These are phyloP conservation scores for Juncus effusus DNA, from an alignment of 176 grass and related monocot genomes.

Conservation along the genomic window DNA sequence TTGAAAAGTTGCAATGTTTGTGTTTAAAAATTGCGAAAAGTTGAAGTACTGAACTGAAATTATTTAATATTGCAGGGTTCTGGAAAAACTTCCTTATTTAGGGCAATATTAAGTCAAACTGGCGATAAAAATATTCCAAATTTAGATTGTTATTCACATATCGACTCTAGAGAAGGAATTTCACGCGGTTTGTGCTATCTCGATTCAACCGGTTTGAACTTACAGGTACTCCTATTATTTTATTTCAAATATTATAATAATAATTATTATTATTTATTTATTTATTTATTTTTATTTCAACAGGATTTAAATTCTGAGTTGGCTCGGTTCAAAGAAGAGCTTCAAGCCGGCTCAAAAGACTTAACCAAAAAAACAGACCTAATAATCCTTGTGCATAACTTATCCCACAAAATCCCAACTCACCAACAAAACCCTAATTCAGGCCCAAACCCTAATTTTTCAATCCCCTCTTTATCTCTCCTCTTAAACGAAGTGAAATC, in stretches of 20 bases:
- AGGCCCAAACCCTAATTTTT: constrained; percentile 1
- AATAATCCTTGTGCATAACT: constrained; percentile 89
- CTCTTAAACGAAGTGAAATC: constrained; percentile 76
- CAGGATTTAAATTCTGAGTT: constrained; percentile 68
- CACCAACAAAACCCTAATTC: constrained; percentile 36
- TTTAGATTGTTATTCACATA: constrained; percentile 48
- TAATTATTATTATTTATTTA: constrained; percentile 1
- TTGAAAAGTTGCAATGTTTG: too few species aligned
- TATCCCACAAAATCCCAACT: constrained; percentile 68
- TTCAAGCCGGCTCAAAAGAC: constrained; percentile 52
- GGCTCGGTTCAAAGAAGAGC: constrained; percentile 65
- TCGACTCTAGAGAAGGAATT: constrained; percentile 53
- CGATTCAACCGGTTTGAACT: constrained; percentile 59
- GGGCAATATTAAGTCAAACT: constrained; percentile 59
- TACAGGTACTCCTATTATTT: constrained; percentile 50
- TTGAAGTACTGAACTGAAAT: constrained; percentile 21
- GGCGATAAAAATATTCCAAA: constrained; percentile 49
- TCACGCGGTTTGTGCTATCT: constrained; percentile 77
- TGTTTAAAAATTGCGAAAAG: neutral
- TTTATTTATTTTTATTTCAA: constrained; percentile 19
- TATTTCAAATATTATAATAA: neutral
- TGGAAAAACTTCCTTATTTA: constrained; percentile 83
- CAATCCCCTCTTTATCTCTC: constrained; percentile 44
- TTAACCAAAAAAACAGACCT: constrained; percentile 68
- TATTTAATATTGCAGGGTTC: constrained; percentile 58